phyloP scores from a whole-genome alignment of 805 yeast genomes.

The Blastobotrys americana region DNA sequence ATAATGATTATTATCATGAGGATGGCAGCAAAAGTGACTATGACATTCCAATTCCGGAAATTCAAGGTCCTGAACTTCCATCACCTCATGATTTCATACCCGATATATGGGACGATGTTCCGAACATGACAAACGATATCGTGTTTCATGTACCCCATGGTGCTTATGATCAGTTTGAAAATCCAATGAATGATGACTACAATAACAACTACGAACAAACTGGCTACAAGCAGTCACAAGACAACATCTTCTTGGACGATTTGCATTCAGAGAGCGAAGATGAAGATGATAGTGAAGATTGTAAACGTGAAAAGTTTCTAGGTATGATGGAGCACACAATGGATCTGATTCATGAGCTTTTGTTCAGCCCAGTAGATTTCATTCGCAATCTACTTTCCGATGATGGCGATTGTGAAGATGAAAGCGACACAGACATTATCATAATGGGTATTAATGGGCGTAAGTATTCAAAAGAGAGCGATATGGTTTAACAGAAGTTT shows the following conservation, averaged over 20 bases:
- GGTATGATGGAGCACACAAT: background rate
- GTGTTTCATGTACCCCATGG: background rate
- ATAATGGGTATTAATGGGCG: background rate
- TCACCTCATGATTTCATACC: background rate
- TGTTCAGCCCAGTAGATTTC: background rate
- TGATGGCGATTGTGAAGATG: background rate
- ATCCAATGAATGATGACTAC: no score
- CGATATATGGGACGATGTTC: background rate
- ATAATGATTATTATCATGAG: background rate
- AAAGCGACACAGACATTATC: background rate
- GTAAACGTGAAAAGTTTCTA: background rate
- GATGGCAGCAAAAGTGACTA: background rate
- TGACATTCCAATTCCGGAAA: background rate
- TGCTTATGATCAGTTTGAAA: background rate
- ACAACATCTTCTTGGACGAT: background rate
- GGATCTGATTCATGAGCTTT: background rate
- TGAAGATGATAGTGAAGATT: background rate
- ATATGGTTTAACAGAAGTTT: no score
- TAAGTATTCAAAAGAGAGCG: no score
- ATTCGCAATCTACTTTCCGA: background rate
- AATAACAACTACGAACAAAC: no score
- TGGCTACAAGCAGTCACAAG: background rate
- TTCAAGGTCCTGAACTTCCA: background rate
- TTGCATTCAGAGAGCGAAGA: background rate
- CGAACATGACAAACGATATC: background rate